These are phyloP conservation scores for Pseudocercospora fuligena DNA, from an alignment of 2,329 filamentous ascomycete species.

Conservation along the genomic window DNA sequence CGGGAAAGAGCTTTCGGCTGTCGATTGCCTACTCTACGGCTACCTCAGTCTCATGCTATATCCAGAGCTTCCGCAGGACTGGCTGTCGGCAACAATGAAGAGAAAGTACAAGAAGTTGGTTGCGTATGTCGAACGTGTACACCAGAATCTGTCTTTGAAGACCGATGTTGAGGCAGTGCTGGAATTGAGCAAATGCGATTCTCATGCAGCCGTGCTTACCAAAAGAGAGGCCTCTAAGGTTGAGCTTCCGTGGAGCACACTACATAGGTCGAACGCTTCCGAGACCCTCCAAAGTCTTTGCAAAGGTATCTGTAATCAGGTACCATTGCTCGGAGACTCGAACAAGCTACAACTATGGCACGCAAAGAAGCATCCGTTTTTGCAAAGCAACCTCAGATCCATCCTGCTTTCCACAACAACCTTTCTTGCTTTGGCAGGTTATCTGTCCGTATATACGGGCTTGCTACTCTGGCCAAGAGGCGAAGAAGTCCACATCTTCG, in stretches of 20 bases:
- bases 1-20: constrained; percentile 58
- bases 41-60: constrained; percentile 77
- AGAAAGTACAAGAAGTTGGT: constrained; percentile 51
- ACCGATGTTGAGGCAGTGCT: constrained; percentile 33
- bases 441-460: constrained; percentile 33
- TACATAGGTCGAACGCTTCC: constrained; percentile 9
- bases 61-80: constrained; percentile 64
- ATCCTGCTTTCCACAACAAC: constrained; percentile 28
- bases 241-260: constrained; percentile 35
- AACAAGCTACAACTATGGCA: constrained; percentile 23
- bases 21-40: constrained; percentile 81
- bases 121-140: constrained; percentile 46
- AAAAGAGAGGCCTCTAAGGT: constrained; percentile 14
- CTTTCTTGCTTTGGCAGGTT: constrained; percentile 26
- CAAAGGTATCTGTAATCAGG: constrained; percentile 28
- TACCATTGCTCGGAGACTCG: constrained; percentile 29
- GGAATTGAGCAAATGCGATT: not conserved
- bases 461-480: constrained; percentile 40
- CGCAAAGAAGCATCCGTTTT: constrained; percentile 22
- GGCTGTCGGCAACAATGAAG: constrained; percentile 63
- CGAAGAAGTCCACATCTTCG: constrained; percentile 41
- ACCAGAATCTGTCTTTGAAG: constrained; percentile 28
- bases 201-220: constrained; percentile 13
- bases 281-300: constrained; percentile 21
- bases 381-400: constrained; percentile 29